These are phyloP conservation scores for Penicillium salamii DNA, from an alignment of 495 filamentous ascomycete species.

Conservation along the genomic window DNA sequence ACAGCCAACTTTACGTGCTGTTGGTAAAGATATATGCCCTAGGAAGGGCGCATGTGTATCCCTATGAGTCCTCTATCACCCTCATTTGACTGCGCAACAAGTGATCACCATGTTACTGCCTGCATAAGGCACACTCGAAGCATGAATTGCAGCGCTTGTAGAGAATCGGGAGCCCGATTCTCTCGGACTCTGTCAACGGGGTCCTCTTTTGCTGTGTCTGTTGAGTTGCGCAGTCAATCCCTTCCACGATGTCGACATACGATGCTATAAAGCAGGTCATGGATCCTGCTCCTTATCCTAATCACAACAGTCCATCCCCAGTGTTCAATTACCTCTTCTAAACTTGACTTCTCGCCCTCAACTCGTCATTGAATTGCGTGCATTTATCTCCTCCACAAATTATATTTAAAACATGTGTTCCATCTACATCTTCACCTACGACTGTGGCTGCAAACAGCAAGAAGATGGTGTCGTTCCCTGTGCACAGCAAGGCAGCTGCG, in stretches of 20 bases:
- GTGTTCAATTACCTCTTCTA: neutral
- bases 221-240: conserved; percentile 14
- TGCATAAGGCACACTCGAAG: conserved; percentile 24
- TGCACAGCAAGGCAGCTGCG: conserved; percentile 36
- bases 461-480: conserved; percentile 38
- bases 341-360: neutral
- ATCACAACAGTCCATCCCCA: neutral
- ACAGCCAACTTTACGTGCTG: conserved; percentile 26
- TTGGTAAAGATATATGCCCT: conserved; percentile 20
- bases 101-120: conserved; percentile 17
- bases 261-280: neutral
- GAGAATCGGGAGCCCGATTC: conserved; percentile 1
- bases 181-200: neutral
- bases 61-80: conserved; percentile 8
- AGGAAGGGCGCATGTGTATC: conserved; percentile 2
- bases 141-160: conserved; percentile 9
- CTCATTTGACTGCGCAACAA: conserved; percentile 9
- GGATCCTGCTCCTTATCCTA: neutral
- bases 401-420: conserved; percentile 10
- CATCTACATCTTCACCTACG: conserved; percentile 41
- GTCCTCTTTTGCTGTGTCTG: conserved; percentile 5
- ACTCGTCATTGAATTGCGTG: neutral
- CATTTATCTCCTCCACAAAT: too few relatives aligned
- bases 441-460: conserved; percentile 39
- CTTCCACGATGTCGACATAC: neutral